Evolutionary conservation across 208 protist genomes (phyloP).

Genomic region (Acanthamoeba sp.): DNA sequence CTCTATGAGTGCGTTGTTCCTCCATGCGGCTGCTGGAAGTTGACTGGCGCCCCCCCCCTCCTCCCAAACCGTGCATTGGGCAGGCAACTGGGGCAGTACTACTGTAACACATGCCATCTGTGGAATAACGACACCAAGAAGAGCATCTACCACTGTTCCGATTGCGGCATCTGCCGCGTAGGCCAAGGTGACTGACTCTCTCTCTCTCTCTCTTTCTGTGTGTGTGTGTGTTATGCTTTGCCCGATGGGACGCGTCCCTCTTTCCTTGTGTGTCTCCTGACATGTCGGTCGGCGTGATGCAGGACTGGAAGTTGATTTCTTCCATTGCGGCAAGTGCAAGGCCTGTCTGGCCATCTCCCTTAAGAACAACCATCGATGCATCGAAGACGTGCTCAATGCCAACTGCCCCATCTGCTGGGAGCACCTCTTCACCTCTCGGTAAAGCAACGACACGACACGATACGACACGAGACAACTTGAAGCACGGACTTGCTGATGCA

Average conservation of each 20-base stretch:
- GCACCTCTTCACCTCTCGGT: conserved; percentile 58
- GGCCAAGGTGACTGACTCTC: neutral
- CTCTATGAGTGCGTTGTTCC: neutral
- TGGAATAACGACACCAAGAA: conserved; percentile 23
- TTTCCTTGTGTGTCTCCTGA: neutral
- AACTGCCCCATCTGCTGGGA: conserved; percentile 72
- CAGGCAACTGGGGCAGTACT: conserved; percentile 49
- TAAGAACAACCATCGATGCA: conserved; percentile 12
- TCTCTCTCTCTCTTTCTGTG: no score
- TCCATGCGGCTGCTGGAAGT: no score
- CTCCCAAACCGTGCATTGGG: neutral
- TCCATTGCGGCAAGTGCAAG: conserved; percentile 63
- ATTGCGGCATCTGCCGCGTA: conserved; percentile 26
- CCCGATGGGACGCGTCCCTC: neutral
- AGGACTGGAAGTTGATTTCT: conserved; percentile 47
- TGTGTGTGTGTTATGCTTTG: neutral
- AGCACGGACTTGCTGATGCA: no score
- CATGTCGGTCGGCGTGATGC: neutral
- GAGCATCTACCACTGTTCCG: conserved; percentile 55
- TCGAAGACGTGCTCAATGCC: conserved; percentile 59
- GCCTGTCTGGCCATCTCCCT: conserved; percentile 58
- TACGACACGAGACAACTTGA: no score
- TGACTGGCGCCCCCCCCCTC: no score
- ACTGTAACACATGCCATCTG: conserved; percentile 41
- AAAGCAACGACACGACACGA: neutral